Conservation (phyloP, 768 basidiomycete species). For the Hygrophorus russula region DNA sequence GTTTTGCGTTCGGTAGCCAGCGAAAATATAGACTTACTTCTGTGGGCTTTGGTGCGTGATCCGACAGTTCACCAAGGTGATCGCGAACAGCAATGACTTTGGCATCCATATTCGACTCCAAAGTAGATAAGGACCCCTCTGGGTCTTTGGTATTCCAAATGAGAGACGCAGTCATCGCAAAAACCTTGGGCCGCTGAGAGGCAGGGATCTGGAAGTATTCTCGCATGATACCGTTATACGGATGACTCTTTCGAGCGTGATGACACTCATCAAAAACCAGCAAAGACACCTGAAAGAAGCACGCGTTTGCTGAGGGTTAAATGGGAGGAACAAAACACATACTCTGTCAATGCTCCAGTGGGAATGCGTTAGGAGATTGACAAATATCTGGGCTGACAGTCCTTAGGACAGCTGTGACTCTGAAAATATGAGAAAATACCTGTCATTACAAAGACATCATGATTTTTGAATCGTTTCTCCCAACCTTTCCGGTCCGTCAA, state of each 20-base stretch:
- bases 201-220: slow-evolving; percentile 43
- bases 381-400: slow-evolving; percentile 63
- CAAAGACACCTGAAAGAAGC: slow-evolving; percentile 33
- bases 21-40: slow-evolving; percentile 35
- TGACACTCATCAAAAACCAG: slow-evolving; percentile 79
- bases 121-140: slow-evolving; percentile 41
- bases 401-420: background rate
- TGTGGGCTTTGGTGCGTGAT: slow-evolving; percentile 49
- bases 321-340: background rate
- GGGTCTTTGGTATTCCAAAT: slow-evolving; percentile 74
- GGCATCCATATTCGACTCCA: slow-evolving; percentile 65
- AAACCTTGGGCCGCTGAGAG: slow-evolving; percentile 60
- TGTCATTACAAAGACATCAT: slow-evolving; percentile 82
- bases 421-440: slow-evolving; percentile 26
- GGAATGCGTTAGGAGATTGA: slow-evolving; percentile 72
- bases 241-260: slow-evolving; percentile 64
- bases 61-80: slow-evolving; percentile 52
- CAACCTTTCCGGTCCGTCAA: slow-evolving; percentile 57
- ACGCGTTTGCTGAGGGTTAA: background rate
- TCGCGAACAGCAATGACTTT: slow-evolving; percentile 67
- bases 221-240: slow-evolving; percentile 70
- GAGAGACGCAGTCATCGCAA: slow-evolving; percentile 89
- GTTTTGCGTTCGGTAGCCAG: slow-evolving; percentile 1
- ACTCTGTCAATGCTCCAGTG: slow-evolving; percentile 65
- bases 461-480: slow-evolving; percentile 45